Conservation (phyloP, 208 protist species). For the Trypanosoma caninum region DNA sequence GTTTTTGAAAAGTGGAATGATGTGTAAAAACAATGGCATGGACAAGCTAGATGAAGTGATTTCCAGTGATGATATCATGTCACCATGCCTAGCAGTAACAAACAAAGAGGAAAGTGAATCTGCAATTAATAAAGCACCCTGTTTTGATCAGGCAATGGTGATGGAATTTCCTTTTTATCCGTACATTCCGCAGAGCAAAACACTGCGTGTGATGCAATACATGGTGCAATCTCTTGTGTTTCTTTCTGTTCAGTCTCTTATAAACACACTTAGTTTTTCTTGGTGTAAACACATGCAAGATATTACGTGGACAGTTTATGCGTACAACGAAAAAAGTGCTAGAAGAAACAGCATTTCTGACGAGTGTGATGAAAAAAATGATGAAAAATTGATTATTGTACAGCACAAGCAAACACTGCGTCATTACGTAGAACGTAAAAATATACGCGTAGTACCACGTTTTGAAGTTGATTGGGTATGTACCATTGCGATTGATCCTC, state of each 20-base stretch:
- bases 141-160: neutral
- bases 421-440: conserved; percentile 45
- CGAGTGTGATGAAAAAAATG: neutral
- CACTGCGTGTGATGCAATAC: conserved; percentile 73
- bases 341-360: neutral
- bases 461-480: conserved; percentile 63
- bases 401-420: conserved; percentile 53
- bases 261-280: conserved; percentile 46
- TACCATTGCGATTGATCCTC: conserved; percentile 40
- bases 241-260: conserved; percentile 49
- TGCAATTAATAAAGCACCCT: neutral
- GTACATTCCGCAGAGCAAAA: conserved; percentile 45
- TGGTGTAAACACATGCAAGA: conserved; percentile 71
- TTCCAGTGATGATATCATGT: no score
- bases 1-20: conserved; percentile 50
- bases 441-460: conserved; percentile 29
- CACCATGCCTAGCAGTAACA: no score
- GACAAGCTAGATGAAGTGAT: no score
- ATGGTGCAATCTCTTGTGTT: conserved; percentile 67
- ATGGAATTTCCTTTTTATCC: neutral
- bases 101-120: neutral
- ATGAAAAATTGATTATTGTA: conserved; percentile 31
- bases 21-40: conserved; percentile 22
- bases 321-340: conserved; percentile 24
- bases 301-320: conserved; percentile 50